phyloP scores from a whole-genome alignment of 768 basidiomycete species.

The Arthromyces matolae region DNA sequence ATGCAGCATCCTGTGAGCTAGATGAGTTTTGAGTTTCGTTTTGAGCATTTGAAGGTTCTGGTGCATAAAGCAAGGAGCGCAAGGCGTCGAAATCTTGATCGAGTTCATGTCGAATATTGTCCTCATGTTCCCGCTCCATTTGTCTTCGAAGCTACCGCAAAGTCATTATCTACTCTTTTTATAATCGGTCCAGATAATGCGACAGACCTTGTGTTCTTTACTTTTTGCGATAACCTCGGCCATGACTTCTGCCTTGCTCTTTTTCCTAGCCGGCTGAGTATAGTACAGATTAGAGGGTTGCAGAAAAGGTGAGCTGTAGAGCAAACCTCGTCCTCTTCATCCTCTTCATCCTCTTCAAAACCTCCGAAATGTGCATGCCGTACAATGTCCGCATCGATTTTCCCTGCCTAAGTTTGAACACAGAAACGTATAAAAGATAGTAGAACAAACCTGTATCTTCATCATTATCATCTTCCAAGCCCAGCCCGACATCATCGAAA shows the following conservation, averaged over 20 bases:
- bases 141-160: conserved; percentile 71
- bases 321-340: conserved; percentile 46
- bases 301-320: background rate
- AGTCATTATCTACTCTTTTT: too few species aligned
- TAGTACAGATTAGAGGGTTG: background rate
- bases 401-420: conserved; percentile 38
- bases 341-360: conserved; percentile 65
- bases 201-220: conserved; percentile 88
- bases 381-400: conserved; percentile 66
- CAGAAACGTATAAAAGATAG: background rate
- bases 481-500: conserved; percentile 69
- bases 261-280: conserved; percentile 76
- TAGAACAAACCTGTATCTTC: conserved; percentile 39
- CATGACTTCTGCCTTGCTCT: conserved; percentile 95
- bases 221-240: conserved; percentile 96
- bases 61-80: conserved; percentile 64
- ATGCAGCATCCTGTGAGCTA: conserved; percentile 9
- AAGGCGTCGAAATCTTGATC: conserved; percentile 86
- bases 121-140: conserved; percentile 81
- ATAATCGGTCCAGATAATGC: too few species aligned
- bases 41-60: conserved; percentile 43
- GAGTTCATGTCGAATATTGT: conserved; percentile 80
- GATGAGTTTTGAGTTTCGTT: conserved; percentile 35
- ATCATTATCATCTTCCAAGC: conserved; percentile 56
- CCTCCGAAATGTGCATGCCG: conserved; percentile 80